phyloP scores from a whole-genome alignment of 176 grass and related monocot genomes.

The Phragmites australis region DNA sequence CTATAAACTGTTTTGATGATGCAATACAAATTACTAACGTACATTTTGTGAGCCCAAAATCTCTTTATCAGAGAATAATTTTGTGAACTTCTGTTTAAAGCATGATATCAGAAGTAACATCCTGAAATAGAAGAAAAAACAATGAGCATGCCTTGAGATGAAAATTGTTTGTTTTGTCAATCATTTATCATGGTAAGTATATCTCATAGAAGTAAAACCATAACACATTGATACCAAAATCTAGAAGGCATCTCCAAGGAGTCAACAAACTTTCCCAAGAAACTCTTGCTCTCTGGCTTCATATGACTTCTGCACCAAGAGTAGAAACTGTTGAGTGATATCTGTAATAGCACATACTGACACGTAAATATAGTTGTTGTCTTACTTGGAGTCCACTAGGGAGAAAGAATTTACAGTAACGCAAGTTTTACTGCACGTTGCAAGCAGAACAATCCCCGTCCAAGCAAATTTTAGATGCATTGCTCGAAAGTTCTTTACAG shows the following conservation, averaged over 20 bases:
- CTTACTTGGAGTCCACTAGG: slow-evolving; percentile 46
- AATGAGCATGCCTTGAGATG: slow-evolving; percentile 24
- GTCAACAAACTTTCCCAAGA: slow-evolving; percentile 57
- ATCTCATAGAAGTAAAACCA: slow-evolving; percentile 17
- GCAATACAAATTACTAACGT: slow-evolving; percentile 45
- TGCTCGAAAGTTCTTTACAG: slow-evolving; percentile 65
- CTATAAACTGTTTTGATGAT: slow-evolving; percentile 9
- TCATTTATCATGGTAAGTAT: neutral
- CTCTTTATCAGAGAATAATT: slow-evolving; percentile 61
- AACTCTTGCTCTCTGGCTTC: slow-evolving; percentile 41
- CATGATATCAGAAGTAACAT: slow-evolving; percentile 68
- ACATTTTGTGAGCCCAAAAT: slow-evolving; percentile 83
- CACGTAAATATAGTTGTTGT: neutral
- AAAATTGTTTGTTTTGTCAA: slow-evolving; percentile 8
- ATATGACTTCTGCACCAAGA: slow-evolving; percentile 49
- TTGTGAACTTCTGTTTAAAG: slow-evolving; percentile 74
- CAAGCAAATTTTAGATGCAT: slow-evolving; percentile 57
- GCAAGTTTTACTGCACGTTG: slow-evolving; percentile 73
- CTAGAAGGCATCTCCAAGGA: slow-evolving; percentile 62
- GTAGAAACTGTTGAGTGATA: slow-evolving; percentile 29
- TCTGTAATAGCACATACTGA: neutral
- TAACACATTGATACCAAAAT: slow-evolving; percentile 71
- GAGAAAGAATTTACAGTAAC: slow-evolving; percentile 70
- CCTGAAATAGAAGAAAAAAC: slow-evolving; percentile 56
- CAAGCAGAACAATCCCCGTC: slow-evolving; percentile 54